Evolutionary conservation across 106 monocot genomes (phyloP), one percentile per base, ranked within the genome.

Genomic region (Dendrobium officinale): DNA sequence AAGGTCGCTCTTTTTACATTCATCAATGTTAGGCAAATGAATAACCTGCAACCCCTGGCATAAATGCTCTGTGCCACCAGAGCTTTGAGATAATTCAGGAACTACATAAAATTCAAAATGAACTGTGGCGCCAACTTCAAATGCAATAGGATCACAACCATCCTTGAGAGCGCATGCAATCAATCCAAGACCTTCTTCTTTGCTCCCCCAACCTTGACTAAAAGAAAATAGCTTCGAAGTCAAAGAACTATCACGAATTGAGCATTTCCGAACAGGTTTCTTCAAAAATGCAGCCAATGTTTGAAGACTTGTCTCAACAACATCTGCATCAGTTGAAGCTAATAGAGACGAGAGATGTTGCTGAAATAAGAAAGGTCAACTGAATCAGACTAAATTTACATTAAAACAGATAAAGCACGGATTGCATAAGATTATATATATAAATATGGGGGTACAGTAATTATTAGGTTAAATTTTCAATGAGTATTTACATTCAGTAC

Each of bases 51-150:
- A 82, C 33, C 92, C 89, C 42, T 82, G 81, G 33, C 41, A 79
- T 5, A 22, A 45, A 73, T 79, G 16, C 42, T 78, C 78, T 77
- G 73, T 9, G 81, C 2, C 47, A 68, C 47, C 55, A 59, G 86
- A 84, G 9, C 75, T 27, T 4, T 77, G 42, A 77, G 81, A 78
- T 68, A 78, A 75, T 81, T 80, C 81, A 81, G 29, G 43, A 82
- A 78, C 82, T 67, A 80, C 70, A 88, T 94, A 91, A 27, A 94
- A 94, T 75, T 94, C 89, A 83, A 94, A 94, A 85, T 91, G 88
- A 72, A 94, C 91, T 6, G 89, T 83, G 19, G 89, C 88, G 24
- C 91, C 94, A 67, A 88, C 76, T 67, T 86, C 82, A 82, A 33
- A 80, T 42, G 89, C 77, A 81, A 80, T 61, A 40, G 87, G 47